Percentiles rank a stretch among this genome's conserved stretches.
Evolutionary conservation across 192 early-diverging fungal species (phyloP).

Genomic region (Funneliformis geosporum): DNA sequence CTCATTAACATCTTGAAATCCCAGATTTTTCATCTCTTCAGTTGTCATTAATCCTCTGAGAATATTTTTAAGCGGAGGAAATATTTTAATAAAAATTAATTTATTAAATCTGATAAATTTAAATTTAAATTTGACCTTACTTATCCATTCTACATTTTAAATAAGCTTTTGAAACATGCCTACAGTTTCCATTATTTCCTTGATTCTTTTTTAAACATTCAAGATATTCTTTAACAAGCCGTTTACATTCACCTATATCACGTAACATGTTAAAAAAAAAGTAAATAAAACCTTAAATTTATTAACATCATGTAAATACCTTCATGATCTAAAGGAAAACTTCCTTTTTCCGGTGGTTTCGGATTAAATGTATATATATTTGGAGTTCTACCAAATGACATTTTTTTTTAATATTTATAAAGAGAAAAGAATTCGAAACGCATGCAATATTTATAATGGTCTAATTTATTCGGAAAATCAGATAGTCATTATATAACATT

Average conservation of each 20-base stretch:
- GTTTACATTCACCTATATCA: constrained; percentile 72
- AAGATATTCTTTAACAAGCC: constrained; percentile 78
- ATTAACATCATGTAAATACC: constrained; percentile 39
- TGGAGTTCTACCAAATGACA: constrained; percentile 78
- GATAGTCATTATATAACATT: too few relatives aligned
- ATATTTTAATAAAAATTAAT: background rate
- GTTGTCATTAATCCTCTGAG: constrained; percentile 65
- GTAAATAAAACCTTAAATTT: background rate
- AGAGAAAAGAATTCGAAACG: background rate
- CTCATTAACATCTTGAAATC: constrained; percentile 57
- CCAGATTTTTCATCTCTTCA: constrained; percentile 69
- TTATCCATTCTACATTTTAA: constrained; percentile 91
- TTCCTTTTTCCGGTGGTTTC: constrained; percentile 82
- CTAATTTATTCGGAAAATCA: too few relatives aligned
- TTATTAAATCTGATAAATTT: background rate
- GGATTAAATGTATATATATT: constrained; percentile 61
- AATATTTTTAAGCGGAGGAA: background rate
- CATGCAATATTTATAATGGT: too few relatives aligned
- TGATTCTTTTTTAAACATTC: constrained; percentile 72
- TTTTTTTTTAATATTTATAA: constrained; percentile 35
- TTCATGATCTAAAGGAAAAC: constrained; percentile 88
- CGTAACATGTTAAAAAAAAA: background rate
- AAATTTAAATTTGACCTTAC: constrained; percentile 45
- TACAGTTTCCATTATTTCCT: constrained; percentile 72
- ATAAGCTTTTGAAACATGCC: constrained; percentile 73